A percentile compares a stretch with the other conserved stretches of the same genome.
These are phyloP conservation scores for Puccinia polysora DNA, from an alignment of 1,284 basidiomycete species.

Conservation along the genomic window DNA sequence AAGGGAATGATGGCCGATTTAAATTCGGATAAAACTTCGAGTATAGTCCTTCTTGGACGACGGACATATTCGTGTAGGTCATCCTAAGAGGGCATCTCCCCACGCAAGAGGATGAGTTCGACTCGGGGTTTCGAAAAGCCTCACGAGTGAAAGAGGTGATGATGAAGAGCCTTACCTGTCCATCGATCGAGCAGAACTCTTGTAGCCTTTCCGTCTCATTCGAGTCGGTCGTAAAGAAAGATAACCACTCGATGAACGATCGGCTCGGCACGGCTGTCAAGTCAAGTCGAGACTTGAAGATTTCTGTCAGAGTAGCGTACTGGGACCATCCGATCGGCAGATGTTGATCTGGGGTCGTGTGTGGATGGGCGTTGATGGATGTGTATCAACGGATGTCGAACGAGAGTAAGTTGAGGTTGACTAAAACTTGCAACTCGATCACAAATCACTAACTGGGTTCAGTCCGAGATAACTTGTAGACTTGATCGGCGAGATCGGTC, in stretches of 20 bases:
- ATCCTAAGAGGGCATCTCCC: conserved; percentile 59
- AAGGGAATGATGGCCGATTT: conserved; percentile 66
- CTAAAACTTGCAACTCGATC: no score
- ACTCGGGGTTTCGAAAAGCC: not conserved
- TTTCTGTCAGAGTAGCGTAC: conserved; percentile 62
- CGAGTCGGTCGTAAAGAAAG: conserved; percentile 69
- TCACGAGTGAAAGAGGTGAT: not conserved
- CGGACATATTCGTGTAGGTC: conserved; percentile 86
- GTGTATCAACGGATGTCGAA: conserved; percentile 62
- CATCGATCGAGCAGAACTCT: conserved; percentile 71
- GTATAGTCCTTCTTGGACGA: conserved; percentile 71
- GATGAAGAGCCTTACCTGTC: conserved; percentile 59
- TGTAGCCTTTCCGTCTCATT: conserved; percentile 75
- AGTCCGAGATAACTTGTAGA: conserved; percentile 50
- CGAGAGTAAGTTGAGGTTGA: no score
- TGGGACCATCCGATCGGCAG: conserved; percentile 19
- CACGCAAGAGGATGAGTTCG: no score
- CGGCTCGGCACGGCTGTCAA: conserved; percentile 75
- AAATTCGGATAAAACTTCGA: conserved; percentile 83
- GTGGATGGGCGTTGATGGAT: no score
- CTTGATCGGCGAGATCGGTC: conserved; percentile 64
- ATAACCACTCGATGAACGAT: conserved; percentile 73
- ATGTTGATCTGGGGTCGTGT: conserved; percentile 6
- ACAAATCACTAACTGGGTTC: conserved; percentile 50
- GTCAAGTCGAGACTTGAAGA: conserved; percentile 76